Evolutionary conservation across 1,139 yeast species (phyloP).

Genomic region (Hemisphaericaspora subhashii): DNA sequence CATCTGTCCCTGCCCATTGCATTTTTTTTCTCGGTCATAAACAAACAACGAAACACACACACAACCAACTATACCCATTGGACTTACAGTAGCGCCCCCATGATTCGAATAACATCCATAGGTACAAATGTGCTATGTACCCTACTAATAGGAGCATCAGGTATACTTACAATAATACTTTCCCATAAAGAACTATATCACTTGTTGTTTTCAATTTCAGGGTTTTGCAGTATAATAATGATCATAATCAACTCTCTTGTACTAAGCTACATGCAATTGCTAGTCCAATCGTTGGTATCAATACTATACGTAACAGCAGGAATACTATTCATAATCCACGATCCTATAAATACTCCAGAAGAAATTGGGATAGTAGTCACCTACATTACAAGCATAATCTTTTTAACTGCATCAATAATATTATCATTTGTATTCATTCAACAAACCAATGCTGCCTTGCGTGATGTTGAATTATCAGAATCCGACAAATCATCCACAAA

Average conservation of each 20-base stretch:
- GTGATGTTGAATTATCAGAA: not conserved
- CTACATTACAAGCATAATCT: slow-evolving; percentile 17
- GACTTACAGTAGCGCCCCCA: too few relatives aligned
- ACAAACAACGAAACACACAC: not conserved
- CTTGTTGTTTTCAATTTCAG: slow-evolving; percentile 1
- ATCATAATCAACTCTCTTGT: slow-evolving; percentile 4
- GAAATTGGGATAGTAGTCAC: slow-evolving; percentile 8
- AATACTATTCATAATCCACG: slow-evolving; percentile 12
- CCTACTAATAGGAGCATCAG: not conserved
- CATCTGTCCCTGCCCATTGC: too few relatives aligned
- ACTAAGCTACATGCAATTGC: slow-evolving; percentile 12
- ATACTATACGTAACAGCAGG: slow-evolving; percentile 21
- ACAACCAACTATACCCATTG: not conserved
- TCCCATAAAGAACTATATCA: not conserved
- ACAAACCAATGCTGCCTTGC: slow-evolving; percentile 2
- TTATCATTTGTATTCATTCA: slow-evolving; percentile 7
- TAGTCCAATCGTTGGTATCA: slow-evolving; percentile 13
- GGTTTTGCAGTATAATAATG: not conserved
- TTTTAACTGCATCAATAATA: slow-evolving; percentile 11
- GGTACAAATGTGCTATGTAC: not conserved
- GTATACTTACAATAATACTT: not conserved
- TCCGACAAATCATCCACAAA: not conserved
- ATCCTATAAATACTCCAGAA: not conserved
- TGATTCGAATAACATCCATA: not conserved
- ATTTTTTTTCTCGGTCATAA: too few relatives aligned